Base-by-base conservation (phyloP, 2,329 filamentous ascomycete species). In the Aureobasidium sp. region DNA sequence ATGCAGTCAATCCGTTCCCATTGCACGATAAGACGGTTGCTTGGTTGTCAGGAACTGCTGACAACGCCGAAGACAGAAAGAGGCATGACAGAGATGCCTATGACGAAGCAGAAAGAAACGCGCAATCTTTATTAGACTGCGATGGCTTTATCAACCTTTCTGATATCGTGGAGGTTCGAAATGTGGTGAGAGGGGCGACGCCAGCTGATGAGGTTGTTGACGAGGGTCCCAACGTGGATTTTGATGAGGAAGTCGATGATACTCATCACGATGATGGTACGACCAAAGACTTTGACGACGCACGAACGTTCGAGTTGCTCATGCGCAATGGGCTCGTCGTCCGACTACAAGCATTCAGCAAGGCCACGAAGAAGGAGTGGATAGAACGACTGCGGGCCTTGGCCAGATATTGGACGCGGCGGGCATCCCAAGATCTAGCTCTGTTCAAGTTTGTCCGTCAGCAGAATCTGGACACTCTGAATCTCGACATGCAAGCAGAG, bases 401-500 rank as follows among this genome's bases (percentile, higher is more conserved):
- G 12, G 77, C 81, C 36, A 80, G 77, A 49, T 88, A 88, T 73
- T 88, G 86, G 86, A 84, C 80, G 65, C 71, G 74, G 34, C 82
- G 86, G 52, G 77, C 76, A 3, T 76, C 77, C 17, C 77, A 78
- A 8, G 86, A 88, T 68, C 79, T 84, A 64, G 74, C 76, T 12
- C 79, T 84, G 27, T 80, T 84, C 68, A 85, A 86, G 66, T 72
- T 75, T 1, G 79, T 84, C 5, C 80, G 85, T 22, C 75, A 78
- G 58, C 78, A 79, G 58, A 88, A 88, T 65, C 77, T 88, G 36
- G 76, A 81, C 45, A 74, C 79, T 6, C 76, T 88, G 56, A 81
- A 82, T 55, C 85, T 88, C 62, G 85, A 88, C 68, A 86, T 88
- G 69, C 82, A 85, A 66, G 78, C 82, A 66, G 86, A 88, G 71